Evolutionary conservation across 108 stramenopile species (phyloP).

Genomic region (Cyclotella cryptica): DNA sequence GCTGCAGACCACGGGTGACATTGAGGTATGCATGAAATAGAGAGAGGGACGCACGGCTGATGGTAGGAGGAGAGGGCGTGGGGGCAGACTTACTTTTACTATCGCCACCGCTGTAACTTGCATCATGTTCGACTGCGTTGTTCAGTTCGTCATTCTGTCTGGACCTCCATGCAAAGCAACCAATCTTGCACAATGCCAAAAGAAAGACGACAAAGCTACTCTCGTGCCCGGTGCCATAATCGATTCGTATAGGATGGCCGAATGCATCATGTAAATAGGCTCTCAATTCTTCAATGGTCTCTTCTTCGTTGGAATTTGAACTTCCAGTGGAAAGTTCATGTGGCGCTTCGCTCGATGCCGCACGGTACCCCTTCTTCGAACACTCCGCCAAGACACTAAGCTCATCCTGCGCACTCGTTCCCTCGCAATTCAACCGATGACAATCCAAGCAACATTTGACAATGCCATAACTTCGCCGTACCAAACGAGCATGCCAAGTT

Average conservation of each 20-base stretch:
- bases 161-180: constrained; percentile 54
- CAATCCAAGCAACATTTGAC: constrained; percentile 62
- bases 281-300: constrained; percentile 67
- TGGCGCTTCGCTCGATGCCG: constrained; percentile 50
- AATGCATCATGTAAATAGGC: constrained; percentile 89
- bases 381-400: constrained; percentile 28
- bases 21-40: constrained; percentile 76
- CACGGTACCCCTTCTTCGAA: constrained; percentile 61
- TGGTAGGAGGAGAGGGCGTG: constrained; percentile 46
- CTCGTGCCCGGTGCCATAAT: constrained; percentile 98
- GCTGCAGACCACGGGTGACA: constrained; percentile 80
- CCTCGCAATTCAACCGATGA: constrained; percentile 36
- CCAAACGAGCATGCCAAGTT: constrained; percentile 75
- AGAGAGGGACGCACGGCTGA: constrained; percentile 66
- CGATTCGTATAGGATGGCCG: constrained; percentile 89
- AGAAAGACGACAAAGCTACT: constrained; percentile 91
- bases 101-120: neutral
- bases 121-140: too few species aligned
- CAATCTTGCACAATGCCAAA: constrained; percentile 74
- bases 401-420: constrained; percentile 17
- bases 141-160: neutral
- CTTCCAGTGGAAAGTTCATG: constrained; percentile 1
- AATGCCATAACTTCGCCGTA: constrained; percentile 66
- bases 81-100: constrained; percentile 34
- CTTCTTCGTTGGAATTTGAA: constrained; percentile 43